Conservation (phyloP, 2,329 filamentous ascomycete genomes). For the Cryphonectria nitschkei region DNA sequence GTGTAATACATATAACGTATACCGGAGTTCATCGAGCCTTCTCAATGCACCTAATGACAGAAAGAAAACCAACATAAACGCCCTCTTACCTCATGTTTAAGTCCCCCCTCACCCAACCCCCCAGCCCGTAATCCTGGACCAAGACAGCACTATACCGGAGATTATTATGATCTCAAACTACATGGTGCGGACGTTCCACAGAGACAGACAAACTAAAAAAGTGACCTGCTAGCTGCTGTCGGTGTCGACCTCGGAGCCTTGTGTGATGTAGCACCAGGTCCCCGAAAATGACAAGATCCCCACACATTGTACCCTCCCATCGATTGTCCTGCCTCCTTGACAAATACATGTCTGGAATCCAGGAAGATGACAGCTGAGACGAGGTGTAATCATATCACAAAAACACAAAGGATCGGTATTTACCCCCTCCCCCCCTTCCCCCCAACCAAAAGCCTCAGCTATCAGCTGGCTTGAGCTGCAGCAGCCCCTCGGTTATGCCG, state of each 20-base stretch:
- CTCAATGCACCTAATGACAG: no score
- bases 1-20: background rate
- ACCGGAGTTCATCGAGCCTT: background rate
- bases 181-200: background rate
- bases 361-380: constrained; percentile 15
- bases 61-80: background rate
- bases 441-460: no score
- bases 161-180: background rate
- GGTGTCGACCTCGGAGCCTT: background rate
- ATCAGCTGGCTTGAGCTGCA: background rate
- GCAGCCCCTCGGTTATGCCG: no score
- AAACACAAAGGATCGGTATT: background rate
- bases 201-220: background rate
- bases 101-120: no score
- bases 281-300: background rate
- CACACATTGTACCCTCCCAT: no score
- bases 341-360: constrained; percentile 20
- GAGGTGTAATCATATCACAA: background rate
- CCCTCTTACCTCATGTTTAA: background rate
- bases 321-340: background rate
- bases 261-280: background rate
- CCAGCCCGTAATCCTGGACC: background rate
- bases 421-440: background rate
- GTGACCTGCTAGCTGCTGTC: background rate
- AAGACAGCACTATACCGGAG: background rate